phyloP scores from a whole-genome alignment of 768 basidiomycete species.

The Pilatotrama ljubarskyi region DNA sequence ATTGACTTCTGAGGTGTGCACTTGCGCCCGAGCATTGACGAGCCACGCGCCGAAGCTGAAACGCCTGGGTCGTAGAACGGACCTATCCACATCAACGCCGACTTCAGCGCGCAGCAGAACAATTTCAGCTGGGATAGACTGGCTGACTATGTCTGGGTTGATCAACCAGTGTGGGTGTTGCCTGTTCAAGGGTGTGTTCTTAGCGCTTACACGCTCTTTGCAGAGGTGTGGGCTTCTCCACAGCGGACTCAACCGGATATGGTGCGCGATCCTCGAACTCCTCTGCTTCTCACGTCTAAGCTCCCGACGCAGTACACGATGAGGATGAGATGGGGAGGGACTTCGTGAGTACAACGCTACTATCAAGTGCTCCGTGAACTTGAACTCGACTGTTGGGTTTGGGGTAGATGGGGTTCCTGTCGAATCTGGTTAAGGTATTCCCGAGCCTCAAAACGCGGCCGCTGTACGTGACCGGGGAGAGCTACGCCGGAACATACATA shows the following conservation, averaged over 20 bases:
- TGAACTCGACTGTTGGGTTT: not conserved
- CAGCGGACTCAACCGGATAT: conserved; percentile 61
- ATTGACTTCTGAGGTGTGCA: conserved; percentile 53
- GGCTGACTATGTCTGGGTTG: conserved; percentile 72
- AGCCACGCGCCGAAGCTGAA: not conserved
- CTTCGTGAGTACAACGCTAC: conserved; percentile 37
- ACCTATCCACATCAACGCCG: conserved; percentile 55
- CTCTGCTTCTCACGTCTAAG: too few relatives aligned
- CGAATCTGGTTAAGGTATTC: conserved; percentile 73
- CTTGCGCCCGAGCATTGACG: too few relatives aligned
- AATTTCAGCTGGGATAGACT: conserved; percentile 57
- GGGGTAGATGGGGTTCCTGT: conserved; percentile 65
- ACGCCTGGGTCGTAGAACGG: conserved; percentile 53
- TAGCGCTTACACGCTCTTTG: conserved; percentile 15
- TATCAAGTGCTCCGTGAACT: not conserved
- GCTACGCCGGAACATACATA: conserved; percentile 75
- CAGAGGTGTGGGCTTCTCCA: conserved; percentile 65
- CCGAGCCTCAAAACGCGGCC: conserved; percentile 67
- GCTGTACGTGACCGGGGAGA: conserved; percentile 69
- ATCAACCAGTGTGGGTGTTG: conserved; percentile 60
- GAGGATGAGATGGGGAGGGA: conserved; percentile 66
- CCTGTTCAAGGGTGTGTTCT: not conserved
- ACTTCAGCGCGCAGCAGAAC: conserved; percentile 53
- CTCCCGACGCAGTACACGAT: conserved; percentile 34
- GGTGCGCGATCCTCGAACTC: conserved; percentile 27